Evolutionary conservation across 495 filamentous ascomycete genomes (phyloP).

Genomic region (Glutinoglossum americanum): DNA sequence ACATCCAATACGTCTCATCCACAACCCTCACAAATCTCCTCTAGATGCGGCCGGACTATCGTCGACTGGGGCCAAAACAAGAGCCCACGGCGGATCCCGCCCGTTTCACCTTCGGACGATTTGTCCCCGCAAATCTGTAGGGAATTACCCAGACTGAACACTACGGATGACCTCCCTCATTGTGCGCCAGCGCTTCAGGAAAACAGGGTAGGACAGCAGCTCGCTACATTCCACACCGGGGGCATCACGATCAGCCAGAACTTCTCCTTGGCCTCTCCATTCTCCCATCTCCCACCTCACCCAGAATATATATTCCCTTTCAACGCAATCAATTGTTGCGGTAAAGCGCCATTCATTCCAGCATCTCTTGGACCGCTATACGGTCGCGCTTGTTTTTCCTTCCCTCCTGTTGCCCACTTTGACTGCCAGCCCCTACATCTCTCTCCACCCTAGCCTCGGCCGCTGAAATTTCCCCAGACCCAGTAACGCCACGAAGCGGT

Average conservation of each 20-base stretch:
- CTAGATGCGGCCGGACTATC: too few relatives aligned
- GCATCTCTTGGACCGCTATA: constrained; percentile 15
- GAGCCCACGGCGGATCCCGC: background rate
- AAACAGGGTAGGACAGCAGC: background rate
- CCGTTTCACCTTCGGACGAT: background rate
- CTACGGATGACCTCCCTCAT: background rate
- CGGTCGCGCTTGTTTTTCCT: constrained; percentile 13
- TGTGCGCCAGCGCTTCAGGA: background rate
- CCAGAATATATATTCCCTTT: background rate
- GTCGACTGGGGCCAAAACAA: background rate
- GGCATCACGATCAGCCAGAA: background rate
- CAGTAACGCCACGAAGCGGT: background rate
- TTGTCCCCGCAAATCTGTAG: background rate
- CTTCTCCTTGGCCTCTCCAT: background rate
- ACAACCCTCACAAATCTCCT: background rate
- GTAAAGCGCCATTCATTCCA: constrained; percentile 8
- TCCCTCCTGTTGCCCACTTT: constrained; percentile 7
- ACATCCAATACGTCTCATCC: background rate
- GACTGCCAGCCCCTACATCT: constrained; percentile 1
- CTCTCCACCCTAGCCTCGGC: constrained; percentile 6
- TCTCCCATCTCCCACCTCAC: too few relatives aligned
- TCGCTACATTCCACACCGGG: background rate
- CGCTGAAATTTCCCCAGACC: background rate
- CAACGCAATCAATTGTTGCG: background rate
- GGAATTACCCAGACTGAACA: background rate